Evolutionary conservation across 108 stramenopile genomes (phyloP), one percentile per base, ranked within the genome.

Genomic region (Fistulifera pelliculosa): DNA sequence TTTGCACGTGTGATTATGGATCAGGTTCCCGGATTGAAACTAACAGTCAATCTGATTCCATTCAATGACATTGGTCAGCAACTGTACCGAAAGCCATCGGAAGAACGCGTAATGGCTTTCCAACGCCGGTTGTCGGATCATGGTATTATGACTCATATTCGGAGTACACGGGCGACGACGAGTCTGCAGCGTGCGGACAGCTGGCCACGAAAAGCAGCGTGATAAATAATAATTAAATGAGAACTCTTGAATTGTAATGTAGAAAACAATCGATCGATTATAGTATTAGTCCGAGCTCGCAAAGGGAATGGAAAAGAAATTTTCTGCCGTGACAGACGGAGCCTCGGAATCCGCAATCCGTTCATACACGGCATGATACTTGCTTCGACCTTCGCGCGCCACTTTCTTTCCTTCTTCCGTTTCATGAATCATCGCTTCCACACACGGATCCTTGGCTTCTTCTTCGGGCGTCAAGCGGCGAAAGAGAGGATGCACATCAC

Each of bases 351-450:
- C 22, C 5, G 18, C 3, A 49, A 81, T 62, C 23, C 88, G 71
- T 52, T 68, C 55, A 52, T 84, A 95, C 11, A 95, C 90, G 45
- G 70, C 73, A 45, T 67, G 88, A 57, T 85, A 85, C 65, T 90
- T 95, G 44, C 59, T 56, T 52, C 63, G 60, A 17, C 81, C 79
- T 17, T 69, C 59, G n/a, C 90, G 68, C 47, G 60, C 82, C 8
- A 98, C 97, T 67, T 98, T 98, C 65, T 96, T 93, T 26, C 93
- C 83, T 83, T 98, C 97, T 79, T 98, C 97, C 1, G 97, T 98
- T 52, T 83, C 92, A 27, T 65, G 76, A 41, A 54, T 76, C 92
- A 98, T 96, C 19, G 84, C 79, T 31, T 56, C 43, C 25, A 98
- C 89, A 62, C 90, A 93, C 1, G 85, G 76, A 73, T 98, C 97